phyloP scores from a whole-genome alignment of 768 basidiomycete species.

The Cyclocybe aegerita region DNA sequence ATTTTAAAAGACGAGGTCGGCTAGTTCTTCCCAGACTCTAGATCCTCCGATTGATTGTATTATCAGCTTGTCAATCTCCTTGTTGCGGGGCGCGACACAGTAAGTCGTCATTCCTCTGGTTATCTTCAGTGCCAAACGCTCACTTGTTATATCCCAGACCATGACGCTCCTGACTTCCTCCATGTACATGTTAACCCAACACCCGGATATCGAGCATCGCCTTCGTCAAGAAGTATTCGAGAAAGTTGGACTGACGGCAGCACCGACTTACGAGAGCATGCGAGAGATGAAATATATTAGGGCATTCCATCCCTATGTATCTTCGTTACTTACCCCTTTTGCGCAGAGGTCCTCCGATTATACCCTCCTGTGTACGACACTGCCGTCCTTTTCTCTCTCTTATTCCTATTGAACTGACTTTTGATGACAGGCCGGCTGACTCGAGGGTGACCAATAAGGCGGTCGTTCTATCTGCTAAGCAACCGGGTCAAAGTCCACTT shows the following conservation, averaged over 20 bases:
- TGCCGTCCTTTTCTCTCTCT: background rate
- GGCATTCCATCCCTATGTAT: conserved; percentile 16
- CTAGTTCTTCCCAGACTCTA: background rate
- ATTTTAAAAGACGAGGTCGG: conserved; percentile 37
- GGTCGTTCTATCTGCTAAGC: too few relatives aligned
- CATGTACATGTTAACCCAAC: conserved; percentile 41
- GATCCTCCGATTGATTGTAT: background rate
- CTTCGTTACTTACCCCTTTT: background rate
- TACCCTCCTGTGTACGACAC: conserved; percentile 32
- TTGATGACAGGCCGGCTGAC: background rate
- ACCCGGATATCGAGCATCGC: conserved; percentile 35
- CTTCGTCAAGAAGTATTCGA: conserved; percentile 40
- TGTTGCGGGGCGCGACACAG: conserved; percentile 12
- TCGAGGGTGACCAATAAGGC: background rate
- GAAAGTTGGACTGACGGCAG: conserved; percentile 31
- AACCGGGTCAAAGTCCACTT: too few relatives aligned
- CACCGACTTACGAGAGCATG: conserved; percentile 43
- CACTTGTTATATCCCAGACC: conserved; percentile 24
- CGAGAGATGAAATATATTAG: conserved; percentile 41
- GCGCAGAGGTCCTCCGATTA: conserved; percentile 42
- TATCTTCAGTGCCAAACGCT: background rate
- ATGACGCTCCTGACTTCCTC: conserved; percentile 39
- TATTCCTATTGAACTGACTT: background rate
- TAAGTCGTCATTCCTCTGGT: background rate
- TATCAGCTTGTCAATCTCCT: conserved; percentile 19